phyloP scores from a whole-genome alignment of 2,329 filamentous ascomycete genomes.

The Exophiala spinifera region DNA sequence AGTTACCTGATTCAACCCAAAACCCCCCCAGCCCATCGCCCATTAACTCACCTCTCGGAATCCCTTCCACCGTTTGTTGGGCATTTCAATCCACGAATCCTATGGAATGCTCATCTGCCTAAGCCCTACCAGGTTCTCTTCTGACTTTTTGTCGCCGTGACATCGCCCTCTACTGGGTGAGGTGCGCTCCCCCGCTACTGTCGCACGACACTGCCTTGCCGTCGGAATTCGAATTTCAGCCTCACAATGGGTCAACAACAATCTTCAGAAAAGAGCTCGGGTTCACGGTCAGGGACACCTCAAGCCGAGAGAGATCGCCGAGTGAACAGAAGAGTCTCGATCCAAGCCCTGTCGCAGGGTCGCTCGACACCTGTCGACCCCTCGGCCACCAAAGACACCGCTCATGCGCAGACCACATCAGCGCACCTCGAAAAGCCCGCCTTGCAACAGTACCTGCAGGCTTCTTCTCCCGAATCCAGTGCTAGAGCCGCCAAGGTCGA shows the following conservation, averaged over 20 bases:
- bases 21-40: not conserved
- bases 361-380: constrained; percentile 44
- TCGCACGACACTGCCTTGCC: constrained; percentile 18
- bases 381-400: constrained; percentile 43
- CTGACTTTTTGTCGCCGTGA: constrained; percentile 26
- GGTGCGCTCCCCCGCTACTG: not conserved
- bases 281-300: constrained; percentile 19
- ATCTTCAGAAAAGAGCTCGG: constrained; percentile 25
- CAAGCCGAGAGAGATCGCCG: constrained; percentile 35
- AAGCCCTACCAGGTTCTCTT: constrained; percentile 24
- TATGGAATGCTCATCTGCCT: constrained; percentile 20
- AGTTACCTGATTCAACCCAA: too few species aligned
- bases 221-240: not conserved
- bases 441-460: constrained; percentile 43
- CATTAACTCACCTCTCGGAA: not conserved
- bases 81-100: not conserved
- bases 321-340: constrained; percentile 40
- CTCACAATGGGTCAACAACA: constrained; percentile 30
- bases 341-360: constrained; percentile 39
- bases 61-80: not conserved
- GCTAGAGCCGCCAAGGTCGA: constrained; percentile 20
- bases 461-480: constrained; percentile 36
- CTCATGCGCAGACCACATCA: constrained; percentile 40
- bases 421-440: constrained; percentile 33
- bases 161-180: not conserved